These are phyloP conservation scores for Peterozyma xylosa DNA, from an alignment of 805 yeast species.

Conservation along the genomic window DNA sequence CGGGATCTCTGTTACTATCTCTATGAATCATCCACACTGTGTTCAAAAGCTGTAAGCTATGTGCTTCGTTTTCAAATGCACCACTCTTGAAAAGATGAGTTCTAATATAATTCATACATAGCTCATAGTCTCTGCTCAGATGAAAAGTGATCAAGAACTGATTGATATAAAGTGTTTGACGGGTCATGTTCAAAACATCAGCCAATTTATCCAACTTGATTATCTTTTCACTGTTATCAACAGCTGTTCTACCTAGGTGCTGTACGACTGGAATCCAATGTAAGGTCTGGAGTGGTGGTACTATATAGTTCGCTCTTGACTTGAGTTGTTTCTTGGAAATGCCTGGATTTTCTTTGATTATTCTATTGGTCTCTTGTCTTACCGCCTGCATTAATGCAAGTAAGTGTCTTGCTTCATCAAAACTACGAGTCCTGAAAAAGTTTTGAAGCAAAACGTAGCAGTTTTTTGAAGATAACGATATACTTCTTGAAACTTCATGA, in stretches of 20 bases:
- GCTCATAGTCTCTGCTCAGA: conserved; percentile 4
- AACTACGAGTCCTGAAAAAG: no score
- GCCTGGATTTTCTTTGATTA: no score
- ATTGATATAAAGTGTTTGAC: conserved; percentile 5
- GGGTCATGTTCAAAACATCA: conserved; percentile 1
- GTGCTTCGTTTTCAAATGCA: not conserved
- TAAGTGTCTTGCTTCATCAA: no score
- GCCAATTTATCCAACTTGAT: not conserved
- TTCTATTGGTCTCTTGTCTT: no score
- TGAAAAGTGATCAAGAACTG: conserved; percentile 7
- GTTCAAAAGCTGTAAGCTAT: conserved; percentile 2
- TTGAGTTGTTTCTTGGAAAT: no score
- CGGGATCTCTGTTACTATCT: conserved; percentile 2
- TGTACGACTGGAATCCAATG: conserved; percentile 8
- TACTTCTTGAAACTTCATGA: no score
- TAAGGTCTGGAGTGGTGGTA: conserved; percentile 4
- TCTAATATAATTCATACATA: conserved; percentile 3
- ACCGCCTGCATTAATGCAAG: no score
- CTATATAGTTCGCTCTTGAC: not conserved
- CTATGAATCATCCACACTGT: conserved; percentile 7
- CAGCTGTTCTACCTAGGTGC: conserved; percentile 2
- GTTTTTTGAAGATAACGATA: no score
- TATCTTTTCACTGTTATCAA: conserved; percentile 2
- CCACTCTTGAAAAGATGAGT: no score
- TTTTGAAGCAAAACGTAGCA: no score